phyloP scores from a whole-genome alignment of 2,329 filamentous ascomycete genomes.

The Aspergillus sp. region DNA sequence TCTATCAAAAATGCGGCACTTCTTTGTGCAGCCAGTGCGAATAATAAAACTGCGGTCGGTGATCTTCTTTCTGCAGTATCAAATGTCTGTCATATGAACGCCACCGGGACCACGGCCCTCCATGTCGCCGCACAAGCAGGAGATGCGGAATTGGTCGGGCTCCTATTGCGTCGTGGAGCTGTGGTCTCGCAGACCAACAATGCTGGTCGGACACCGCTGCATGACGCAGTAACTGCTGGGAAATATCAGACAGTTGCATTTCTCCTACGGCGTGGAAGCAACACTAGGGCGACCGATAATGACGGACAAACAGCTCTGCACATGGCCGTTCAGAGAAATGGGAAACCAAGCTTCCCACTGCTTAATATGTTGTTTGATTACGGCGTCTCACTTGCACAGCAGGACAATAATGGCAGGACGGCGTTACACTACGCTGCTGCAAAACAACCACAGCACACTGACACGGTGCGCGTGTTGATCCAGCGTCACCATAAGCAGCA shows the following conservation, averaged over 20 bases:
- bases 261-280: background rate
- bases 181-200: background rate
- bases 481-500: too few species aligned
- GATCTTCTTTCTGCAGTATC: background rate
- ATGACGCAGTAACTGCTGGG: background rate
- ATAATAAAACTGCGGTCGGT: background rate
- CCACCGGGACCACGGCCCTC: background rate
- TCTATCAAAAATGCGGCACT: background rate
- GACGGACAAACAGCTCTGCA: background rate
- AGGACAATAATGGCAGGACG: background rate
- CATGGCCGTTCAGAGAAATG: background rate
- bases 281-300: background rate
- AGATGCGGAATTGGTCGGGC: fast-evolving
- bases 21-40: background rate
- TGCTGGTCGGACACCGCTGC: background rate
- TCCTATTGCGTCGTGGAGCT: background rate
- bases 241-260: fast-evolving
- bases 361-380: background rate
- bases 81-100: background rate
- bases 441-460: too few species aligned
- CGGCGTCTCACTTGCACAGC: background rate
- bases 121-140: background rate
- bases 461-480: too few species aligned
- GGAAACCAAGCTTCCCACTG: too few species aligned
- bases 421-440: background rate